Percentiles rank a stretch among this genome's conserved stretches.
phyloP scores from a whole-genome alignment of 2,329 filamentous ascomycete genomes.

The Diplodia corticola region DNA sequence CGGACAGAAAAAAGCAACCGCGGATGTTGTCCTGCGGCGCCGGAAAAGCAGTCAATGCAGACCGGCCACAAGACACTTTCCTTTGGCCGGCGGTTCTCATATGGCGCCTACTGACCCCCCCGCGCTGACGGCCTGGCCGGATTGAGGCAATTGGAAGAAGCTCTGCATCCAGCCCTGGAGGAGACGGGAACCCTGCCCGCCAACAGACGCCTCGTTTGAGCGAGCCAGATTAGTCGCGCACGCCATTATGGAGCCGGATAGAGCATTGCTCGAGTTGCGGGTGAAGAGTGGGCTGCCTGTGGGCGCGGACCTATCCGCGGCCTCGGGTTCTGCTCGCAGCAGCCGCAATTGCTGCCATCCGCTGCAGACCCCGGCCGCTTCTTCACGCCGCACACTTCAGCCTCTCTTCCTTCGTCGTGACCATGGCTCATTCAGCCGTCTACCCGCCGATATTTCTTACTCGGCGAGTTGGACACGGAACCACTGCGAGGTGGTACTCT shows the following conservation, averaged over 20 bases:
- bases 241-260: conserved; percentile 14
- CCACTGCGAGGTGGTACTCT: background rate
- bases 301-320: background rate
- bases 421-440: background rate
- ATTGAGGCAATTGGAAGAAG: background rate
- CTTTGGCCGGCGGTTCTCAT: background rate
- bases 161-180: background rate
- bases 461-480: background rate
- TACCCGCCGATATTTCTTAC: background rate
- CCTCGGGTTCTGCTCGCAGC: conserved; percentile 9
- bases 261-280: background rate
- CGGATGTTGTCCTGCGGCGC: background rate
- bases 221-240: background rate
- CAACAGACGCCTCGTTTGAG: background rate
- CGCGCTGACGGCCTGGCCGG: conserved; percentile 3
- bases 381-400: background rate
- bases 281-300: background rate
- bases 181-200: background rate
- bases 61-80: background rate
- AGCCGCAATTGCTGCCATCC: conserved; percentile 15
- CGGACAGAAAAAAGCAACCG: background rate
- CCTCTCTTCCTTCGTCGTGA: background rate
- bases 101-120: background rate
- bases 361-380: conserved; percentile 1
- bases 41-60: background rate